Conservation (phyloP, 176 grass and related monocot genomes). For the Chloris gayana region DNA sequence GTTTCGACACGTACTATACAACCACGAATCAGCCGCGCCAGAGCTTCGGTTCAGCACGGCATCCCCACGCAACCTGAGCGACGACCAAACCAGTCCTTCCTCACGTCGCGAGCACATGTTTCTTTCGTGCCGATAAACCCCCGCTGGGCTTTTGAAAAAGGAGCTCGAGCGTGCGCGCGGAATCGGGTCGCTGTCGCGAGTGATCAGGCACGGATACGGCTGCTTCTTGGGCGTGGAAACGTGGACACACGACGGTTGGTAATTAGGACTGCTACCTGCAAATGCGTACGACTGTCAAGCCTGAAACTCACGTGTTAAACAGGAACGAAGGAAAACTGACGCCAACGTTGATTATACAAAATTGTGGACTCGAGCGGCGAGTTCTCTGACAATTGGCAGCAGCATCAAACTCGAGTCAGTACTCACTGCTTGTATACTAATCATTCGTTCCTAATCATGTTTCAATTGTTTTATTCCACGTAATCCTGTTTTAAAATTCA, state of each 20-base stretch:
- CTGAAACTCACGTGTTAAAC: conserved; percentile 17
- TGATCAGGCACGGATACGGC: background rate
- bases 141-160: background rate
- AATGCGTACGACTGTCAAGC: background rate
- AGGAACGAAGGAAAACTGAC: background rate
- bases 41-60: background rate
- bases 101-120: background rate
- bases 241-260: background rate
- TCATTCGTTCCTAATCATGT: background rate
- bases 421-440: background rate
- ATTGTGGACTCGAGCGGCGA: no score
- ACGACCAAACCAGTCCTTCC: background rate
- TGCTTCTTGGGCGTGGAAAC: background rate
- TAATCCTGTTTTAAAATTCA: background rate
- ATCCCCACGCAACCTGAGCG: background rate
- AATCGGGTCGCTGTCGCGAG: background rate
- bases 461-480: background rate
- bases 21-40: background rate
- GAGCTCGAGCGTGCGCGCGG: background rate
- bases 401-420: background rate
- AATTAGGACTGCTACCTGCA: no score
- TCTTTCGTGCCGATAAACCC: conserved; percentile 24
- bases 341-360: no score
- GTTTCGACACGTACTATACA: background rate
- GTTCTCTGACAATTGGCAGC: background rate